A percentile compares a stretch with the other conserved stretches of the same genome.
phyloP scores from a whole-genome alignment of 2,329 filamentous ascomycete genomes.

The Beauveria brongniartii region DNA sequence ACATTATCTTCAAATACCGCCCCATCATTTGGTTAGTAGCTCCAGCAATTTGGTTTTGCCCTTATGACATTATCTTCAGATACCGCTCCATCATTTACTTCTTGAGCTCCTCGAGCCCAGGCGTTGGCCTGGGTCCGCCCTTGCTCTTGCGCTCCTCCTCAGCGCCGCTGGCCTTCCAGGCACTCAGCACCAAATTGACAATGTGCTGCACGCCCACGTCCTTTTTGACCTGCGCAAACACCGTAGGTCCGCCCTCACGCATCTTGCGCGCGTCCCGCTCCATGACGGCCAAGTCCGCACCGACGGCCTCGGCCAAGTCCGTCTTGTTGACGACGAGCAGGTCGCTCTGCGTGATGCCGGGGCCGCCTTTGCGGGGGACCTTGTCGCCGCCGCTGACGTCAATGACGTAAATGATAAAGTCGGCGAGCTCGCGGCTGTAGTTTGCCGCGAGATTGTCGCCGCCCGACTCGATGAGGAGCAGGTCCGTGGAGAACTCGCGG shows the following conservation, averaged over 20 bases:
- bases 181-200: constrained; percentile 77
- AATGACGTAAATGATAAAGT: constrained; percentile 98
- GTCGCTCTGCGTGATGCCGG: constrained; percentile 94
- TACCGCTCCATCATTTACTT: constrained; percentile 8
- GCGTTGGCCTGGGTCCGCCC: constrained; percentile 51
- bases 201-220: constrained; percentile 79
- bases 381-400: constrained; percentile 96
- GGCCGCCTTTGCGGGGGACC: constrained; percentile 89
- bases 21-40: not conserved
- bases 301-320: constrained; percentile 81
- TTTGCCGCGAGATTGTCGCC: constrained; percentile 97
- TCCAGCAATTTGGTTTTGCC: not conserved
- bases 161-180: constrained; percentile 87
- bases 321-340: constrained; percentile 95
- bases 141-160: constrained; percentile 46
- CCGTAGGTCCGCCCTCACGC: constrained; percentile 87
- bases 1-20: not conserved
- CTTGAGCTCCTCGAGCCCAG: constrained; percentile 41
- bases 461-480: constrained; percentile 90
- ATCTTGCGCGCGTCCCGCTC: constrained; percentile 91
- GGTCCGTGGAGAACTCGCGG: constrained; percentile 65
- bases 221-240: constrained; percentile 97
- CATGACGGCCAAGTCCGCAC: constrained; percentile 88
- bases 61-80: not conserved
- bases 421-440: constrained; percentile 88